Evolutionary conservation across 257 asterid genomes (phyloP), one percentile per base, ranked within the genome.

Genomic region (Nicotiana tomentosiformis): DNA sequence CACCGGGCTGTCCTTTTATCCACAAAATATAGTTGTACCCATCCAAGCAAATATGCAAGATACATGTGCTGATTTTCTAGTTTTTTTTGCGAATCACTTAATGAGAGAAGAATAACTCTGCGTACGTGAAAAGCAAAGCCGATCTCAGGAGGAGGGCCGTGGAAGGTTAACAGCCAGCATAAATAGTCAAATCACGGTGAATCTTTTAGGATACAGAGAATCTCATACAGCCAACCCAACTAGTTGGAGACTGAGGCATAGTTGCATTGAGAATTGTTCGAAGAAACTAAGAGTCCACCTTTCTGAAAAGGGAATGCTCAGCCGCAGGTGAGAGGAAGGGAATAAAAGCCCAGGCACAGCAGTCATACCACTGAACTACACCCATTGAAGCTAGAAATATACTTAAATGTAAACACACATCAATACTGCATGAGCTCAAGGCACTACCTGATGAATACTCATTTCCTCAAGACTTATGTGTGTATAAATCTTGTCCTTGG

Each of bases 391-490:
- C 46, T 76, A 76, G 26, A 76, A 7, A 49, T 51, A 76, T 76
- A 51, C 37, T 76, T 74, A 23, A 49, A 76, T 49, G 39, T 29
- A 14, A 14, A 65, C 70, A 65, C 5, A 30, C 70, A 4, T 65
- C 18, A 7, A 65, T 30, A 65, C 70, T 81, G 53, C 62, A 82
- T 77, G 66, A 76, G 57, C 7, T 60, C 86, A 61, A 7, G 61
- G 79, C 61, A 49, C 23, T 82, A 93, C 99, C 94, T 92, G 95
- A 81, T 92, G 97, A 81, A 95, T 89, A 72, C 94, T 91, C 85
- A 87, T 93, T 83, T 93, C 97, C 51, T 95, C 99, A 16, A 95
- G 97, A 88, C 93, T 91, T 76, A 95, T 90, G 88, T 90, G 95
- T 0, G 96, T 84, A 83, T 91, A 95, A 64, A 90, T 83, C 83